Evolutionary conservation across 352 stramenopile species (phyloP).

Genomic region (Pythium myriotylum): DNA sequence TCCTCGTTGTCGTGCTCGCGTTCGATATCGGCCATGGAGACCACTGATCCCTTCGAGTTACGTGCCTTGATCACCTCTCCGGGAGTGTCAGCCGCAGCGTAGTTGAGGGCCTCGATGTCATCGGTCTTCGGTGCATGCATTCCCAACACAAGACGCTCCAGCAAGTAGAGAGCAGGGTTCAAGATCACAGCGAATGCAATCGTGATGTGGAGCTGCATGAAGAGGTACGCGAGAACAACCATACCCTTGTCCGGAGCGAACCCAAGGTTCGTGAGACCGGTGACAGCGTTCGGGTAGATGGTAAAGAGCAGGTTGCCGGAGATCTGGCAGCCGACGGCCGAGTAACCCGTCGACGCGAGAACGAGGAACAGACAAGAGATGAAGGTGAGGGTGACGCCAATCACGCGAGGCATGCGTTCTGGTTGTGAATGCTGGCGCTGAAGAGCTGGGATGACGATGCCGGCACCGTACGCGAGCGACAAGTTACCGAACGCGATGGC

Average conservation of each 20-base stretch:
- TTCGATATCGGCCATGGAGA: constrained; percentile 40
- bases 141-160: constrained; percentile 61
- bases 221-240: constrained; percentile 58
- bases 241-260: constrained; percentile 47
- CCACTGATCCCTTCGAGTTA: constrained; percentile 19
- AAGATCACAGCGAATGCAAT: constrained; percentile 38
- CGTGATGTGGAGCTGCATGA: constrained; percentile 48
- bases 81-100: constrained; percentile 32
- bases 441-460: constrained; percentile 7
- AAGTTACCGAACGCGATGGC: constrained; percentile 35
- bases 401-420: constrained; percentile 7
- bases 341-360: constrained; percentile 9
- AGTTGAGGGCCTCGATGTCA: constrained; percentile 37
- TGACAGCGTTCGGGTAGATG: constrained; percentile 42
- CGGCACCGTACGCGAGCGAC: constrained; percentile 15
- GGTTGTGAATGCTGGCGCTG: constrained; percentile 13
- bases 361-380: constrained; percentile 6
- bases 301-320: constrained; percentile 23
- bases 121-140: constrained; percentile 51
- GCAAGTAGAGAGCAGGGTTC: constrained; percentile 58
- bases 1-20: constrained; percentile 38
- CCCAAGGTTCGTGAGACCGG: constrained; percentile 40
- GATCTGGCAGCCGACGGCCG: constrained; percentile 16
- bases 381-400: constrained; percentile 10
- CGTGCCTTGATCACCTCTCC: constrained; percentile 14